Percentiles rank a stretch among this genome's conserved stretches.
Conservation (phyloP, 495 filamentous ascomycete species). For the Aspergillus avenaceus region DNA sequence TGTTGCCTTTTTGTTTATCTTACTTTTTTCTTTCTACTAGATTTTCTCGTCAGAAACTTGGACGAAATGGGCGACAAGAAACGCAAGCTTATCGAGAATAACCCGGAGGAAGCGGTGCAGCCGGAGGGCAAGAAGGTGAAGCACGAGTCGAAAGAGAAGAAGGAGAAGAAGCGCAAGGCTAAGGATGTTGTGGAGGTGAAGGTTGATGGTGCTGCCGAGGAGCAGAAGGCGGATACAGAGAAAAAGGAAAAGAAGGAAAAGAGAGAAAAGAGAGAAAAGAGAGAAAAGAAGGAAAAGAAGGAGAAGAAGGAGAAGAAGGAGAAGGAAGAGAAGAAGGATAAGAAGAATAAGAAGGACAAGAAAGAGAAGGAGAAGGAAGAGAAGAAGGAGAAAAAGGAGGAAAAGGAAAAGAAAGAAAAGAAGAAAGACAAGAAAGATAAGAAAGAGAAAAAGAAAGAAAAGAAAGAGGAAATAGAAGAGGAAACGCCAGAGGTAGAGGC, state of each 20-base stretch:
- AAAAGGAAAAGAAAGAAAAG: conserved; percentile 14
- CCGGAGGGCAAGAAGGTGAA: conserved; percentile 40
- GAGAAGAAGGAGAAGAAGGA: conserved; percentile 15
- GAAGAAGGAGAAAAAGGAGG: conserved; percentile 6
- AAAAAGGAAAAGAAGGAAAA: conserved; percentile 20
- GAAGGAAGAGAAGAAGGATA: conserved; percentile 10
- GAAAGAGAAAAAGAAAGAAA: no score
- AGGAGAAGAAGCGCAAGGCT: conserved; percentile 22
- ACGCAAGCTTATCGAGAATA: conserved; percentile 34
- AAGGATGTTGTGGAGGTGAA: conserved; percentile 13
- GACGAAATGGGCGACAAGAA: conserved; percentile 41
- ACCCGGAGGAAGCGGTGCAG: conserved; percentile 23
- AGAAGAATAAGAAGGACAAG: conserved; percentile 15
- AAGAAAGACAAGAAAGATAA: no score
- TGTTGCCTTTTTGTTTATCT: background rate
- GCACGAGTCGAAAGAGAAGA: conserved; percentile 31
- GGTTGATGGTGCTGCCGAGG: conserved; percentile 9
- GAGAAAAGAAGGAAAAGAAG: conserved; percentile 17
- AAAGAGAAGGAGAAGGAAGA: conserved; percentile 11
- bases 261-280: conserved; percentile 17
- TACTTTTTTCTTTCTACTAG: background rate
- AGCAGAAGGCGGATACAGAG: conserved; percentile 18
- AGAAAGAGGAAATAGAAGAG: no score
- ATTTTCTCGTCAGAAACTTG: background rate
- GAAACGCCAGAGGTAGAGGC: background rate